A percentile compares a stretch with the other conserved stretches of the same genome.
Evolutionary conservation across 352 stramenopile genomes (phyloP).

Genomic region (Pythium phragmiticola): DNA sequence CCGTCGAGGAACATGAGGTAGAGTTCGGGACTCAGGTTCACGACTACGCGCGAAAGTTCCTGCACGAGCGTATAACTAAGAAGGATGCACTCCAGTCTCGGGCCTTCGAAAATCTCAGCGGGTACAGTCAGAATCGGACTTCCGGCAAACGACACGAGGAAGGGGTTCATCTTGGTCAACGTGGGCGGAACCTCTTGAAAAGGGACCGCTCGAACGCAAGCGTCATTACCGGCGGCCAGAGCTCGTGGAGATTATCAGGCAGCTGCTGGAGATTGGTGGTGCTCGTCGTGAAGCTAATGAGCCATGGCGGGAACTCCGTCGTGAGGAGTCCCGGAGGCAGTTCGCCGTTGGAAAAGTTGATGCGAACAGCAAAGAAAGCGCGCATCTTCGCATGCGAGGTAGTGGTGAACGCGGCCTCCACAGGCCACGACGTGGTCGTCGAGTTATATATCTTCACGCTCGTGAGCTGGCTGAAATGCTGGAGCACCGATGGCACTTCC

Average conservation of each 20-base stretch:
- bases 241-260: background rate
- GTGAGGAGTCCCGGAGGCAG: slow-evolving; percentile 5
- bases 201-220: slow-evolving; percentile 4
- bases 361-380: background rate
- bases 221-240: slow-evolving; percentile 6
- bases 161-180: background rate
- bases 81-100: background rate
- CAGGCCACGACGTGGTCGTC: background rate
- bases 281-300: background rate
- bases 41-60: background rate
- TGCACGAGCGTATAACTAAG: background rate
- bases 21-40: background rate
- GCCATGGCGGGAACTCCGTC: background rate
- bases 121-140: background rate
- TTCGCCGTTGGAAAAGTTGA: background rate
- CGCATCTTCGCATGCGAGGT: background rate
- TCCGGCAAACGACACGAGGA: background rate
- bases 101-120: background rate
- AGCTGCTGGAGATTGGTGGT: slow-evolving; percentile 1
- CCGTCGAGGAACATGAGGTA: background rate
- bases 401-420: background rate
- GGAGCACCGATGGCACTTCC: background rate
- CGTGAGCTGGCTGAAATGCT: background rate
- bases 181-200: background rate
- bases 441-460: background rate